Percentiles rank a stretch among this genome's conserved stretches.
These are phyloP conservation scores for Hamamelis virginiana DNA, from an alignment of 164 flowering plant species.

Conservation along the genomic window DNA sequence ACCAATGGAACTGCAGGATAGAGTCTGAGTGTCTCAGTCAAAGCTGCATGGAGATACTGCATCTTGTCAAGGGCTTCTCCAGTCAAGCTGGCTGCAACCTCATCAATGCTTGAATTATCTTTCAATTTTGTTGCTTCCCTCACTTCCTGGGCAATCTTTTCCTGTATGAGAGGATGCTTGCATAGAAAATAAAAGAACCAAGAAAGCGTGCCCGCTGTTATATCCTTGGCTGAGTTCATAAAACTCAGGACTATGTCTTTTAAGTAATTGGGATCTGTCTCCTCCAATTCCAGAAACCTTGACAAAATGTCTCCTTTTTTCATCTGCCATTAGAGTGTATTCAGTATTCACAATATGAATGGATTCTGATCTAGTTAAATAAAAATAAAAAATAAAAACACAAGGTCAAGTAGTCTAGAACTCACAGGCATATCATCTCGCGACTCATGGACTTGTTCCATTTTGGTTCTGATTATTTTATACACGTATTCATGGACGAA, in stretches of 20 bases:
- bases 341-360: background rate
- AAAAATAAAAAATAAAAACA: too few species aligned
- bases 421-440: slow-evolving; percentile 38
- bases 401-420: background rate
- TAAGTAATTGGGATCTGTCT: too few species aligned
- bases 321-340: slow-evolving; percentile 25
- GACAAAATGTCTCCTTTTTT: slow-evolving; percentile 65
- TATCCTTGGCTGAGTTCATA: slow-evolving; percentile 63
- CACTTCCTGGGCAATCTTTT: too few species aligned
- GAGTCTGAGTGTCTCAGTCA: slow-evolving; percentile 80
- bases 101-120: slow-evolving; percentile 15
- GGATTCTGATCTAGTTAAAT: background rate
- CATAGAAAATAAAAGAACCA: too few species aligned
- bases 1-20: too few species aligned
- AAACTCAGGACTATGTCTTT: too few species aligned
- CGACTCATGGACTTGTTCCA: too few species aligned
- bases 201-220: too few species aligned
- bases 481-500: slow-evolving; percentile 51
- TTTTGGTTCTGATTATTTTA: slow-evolving; percentile 50
- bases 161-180: too few species aligned
- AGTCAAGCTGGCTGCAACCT: slow-evolving; percentile 35
- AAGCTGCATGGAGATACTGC: slow-evolving; percentile 65
- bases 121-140: too few species aligned
- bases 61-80: too few species aligned
- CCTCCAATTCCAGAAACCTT: too few species aligned